phyloP scores from a whole-genome alignment of 2,329 filamentous ascomycete species.

The Alternaria longipes region DNA sequence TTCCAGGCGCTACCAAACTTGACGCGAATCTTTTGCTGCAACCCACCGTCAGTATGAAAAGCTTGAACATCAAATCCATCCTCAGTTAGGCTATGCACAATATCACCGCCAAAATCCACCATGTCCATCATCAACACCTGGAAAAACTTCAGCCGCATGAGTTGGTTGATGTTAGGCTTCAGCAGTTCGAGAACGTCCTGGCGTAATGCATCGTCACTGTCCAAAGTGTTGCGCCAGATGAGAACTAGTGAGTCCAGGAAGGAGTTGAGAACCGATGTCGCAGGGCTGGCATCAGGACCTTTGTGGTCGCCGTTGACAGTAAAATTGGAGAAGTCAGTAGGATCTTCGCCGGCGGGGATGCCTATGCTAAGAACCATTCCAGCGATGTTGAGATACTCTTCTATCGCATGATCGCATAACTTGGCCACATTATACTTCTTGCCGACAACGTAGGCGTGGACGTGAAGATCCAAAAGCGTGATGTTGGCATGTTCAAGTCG shows the following conservation, averaged over 20 bases:
- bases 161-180: conserved; percentile 23
- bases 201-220: conserved; percentile 26
- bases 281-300: not conserved
- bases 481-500: conserved; percentile 20
- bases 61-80: conserved; percentile 32
- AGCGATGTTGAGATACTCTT: conserved; percentile 23
- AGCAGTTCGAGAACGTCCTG: conserved; percentile 26
- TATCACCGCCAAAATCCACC: conserved; percentile 23
- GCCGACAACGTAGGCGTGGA: conserved; percentile 36
- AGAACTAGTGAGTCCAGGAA: conserved; percentile 35
- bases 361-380: conserved; percentile 16
- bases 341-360: not conserved
- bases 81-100: conserved; percentile 26
- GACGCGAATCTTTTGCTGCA: conserved; percentile 1
- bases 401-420: conserved; percentile 21
- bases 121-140: conserved; percentile 25
- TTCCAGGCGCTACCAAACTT: conserved; percentile 4
- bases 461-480: conserved; percentile 35
- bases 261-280: conserved; percentile 7
- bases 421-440: conserved; percentile 30
- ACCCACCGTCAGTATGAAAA: conserved; percentile 4
- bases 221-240: conserved; percentile 33
- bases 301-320: not conserved
- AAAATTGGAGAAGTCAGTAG: not conserved
- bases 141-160: conserved; percentile 27